phyloP scores from a whole-genome alignment of 768 basidiomycete species.

The Leccinum ochraceum region DNA sequence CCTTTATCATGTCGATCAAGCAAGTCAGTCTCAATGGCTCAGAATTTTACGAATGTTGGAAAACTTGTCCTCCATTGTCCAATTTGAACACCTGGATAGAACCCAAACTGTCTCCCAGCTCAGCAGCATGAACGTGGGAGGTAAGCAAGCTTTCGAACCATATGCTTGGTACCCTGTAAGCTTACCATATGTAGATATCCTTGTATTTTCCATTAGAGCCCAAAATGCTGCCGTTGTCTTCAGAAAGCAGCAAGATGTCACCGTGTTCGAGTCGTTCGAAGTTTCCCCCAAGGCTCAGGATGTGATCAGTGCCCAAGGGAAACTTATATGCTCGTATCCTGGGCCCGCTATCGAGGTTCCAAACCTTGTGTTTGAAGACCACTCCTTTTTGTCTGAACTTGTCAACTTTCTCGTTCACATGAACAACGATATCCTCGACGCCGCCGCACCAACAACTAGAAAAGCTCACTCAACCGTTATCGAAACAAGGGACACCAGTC shows the following conservation, averaged over 20 bases:
- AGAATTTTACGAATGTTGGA: neutral
- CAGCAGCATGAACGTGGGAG: slow-evolving; percentile 8
- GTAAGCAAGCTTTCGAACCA: neutral
- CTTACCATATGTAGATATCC: slow-evolving; percentile 32
- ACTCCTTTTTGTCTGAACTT: slow-evolving; percentile 37
- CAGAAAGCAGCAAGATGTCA: slow-evolving; percentile 25
- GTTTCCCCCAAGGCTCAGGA: slow-evolving; percentile 35
- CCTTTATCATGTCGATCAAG: neutral
- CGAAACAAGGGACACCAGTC: slow-evolving; percentile 7
- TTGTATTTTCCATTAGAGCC: slow-evolving; percentile 39
- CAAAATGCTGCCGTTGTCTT: slow-evolving; percentile 52
- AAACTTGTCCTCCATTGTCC: slow-evolving; percentile 3
- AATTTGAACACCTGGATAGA: slow-evolving; percentile 14
- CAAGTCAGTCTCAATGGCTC: neutral
- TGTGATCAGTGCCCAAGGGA: slow-evolving; percentile 41
- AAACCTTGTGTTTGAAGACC: slow-evolving; percentile 26
- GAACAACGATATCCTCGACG: slow-evolving; percentile 35
- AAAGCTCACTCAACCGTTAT: slow-evolving; percentile 11
- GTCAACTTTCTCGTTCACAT: slow-evolving; percentile 38
- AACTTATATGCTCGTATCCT: slow-evolving; percentile 47
- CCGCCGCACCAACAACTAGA: slow-evolving; percentile 2
- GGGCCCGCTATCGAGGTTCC: slow-evolving; percentile 43
- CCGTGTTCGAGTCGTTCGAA: slow-evolving; percentile 46
- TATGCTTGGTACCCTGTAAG: neutral
- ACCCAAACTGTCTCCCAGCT: slow-evolving; percentile 9